phyloP scores from a whole-genome alignment of 495 filamentous ascomycete species.

The Extremus antarcticus region DNA sequence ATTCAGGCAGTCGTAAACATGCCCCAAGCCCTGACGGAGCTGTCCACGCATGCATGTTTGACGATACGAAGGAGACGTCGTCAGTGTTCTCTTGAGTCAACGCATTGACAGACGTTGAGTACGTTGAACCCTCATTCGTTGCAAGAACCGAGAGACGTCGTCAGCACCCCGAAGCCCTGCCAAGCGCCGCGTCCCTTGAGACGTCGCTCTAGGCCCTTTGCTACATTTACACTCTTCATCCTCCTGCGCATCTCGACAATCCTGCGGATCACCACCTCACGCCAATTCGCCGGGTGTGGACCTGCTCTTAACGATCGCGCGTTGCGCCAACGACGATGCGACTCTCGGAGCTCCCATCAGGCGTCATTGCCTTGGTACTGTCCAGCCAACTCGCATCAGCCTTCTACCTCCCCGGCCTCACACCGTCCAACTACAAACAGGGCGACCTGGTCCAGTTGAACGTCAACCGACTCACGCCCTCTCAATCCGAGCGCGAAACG shows the following conservation, averaged over 20 bases:
- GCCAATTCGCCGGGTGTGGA: background rate
- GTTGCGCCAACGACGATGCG: background rate
- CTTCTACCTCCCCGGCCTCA: conserved; percentile 94
- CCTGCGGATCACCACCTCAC: too few relatives aligned
- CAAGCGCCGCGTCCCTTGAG: too few relatives aligned
- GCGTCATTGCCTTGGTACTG: conserved; percentile 20
- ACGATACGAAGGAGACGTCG: background rate
- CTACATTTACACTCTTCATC: too few relatives aligned
- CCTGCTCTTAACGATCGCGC: background rate
- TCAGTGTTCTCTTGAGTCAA: too few relatives aligned
- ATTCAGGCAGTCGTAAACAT: background rate
- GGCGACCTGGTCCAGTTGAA: conserved; percentile 72
- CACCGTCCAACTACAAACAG: conserved; percentile 76
- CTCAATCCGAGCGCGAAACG: conserved; percentile 59
- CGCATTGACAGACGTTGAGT: too few relatives aligned
- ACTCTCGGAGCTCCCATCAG: conserved; percentile 1
- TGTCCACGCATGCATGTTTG: background rate
- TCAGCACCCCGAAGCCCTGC: too few relatives aligned
- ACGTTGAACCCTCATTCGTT: too few relatives aligned
- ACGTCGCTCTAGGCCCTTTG: too few relatives aligned
- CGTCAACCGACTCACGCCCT: conserved; percentile 85
- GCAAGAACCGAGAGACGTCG: too few relatives aligned
- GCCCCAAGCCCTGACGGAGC: background rate
- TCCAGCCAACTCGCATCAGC: conserved; percentile 46
- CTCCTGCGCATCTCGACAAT: too few relatives aligned